Evolutionary conservation across 345 rosid genomes (phyloP), one percentile per base, ranked within the genome.

Genomic region (Lepidium sativum): DNA sequence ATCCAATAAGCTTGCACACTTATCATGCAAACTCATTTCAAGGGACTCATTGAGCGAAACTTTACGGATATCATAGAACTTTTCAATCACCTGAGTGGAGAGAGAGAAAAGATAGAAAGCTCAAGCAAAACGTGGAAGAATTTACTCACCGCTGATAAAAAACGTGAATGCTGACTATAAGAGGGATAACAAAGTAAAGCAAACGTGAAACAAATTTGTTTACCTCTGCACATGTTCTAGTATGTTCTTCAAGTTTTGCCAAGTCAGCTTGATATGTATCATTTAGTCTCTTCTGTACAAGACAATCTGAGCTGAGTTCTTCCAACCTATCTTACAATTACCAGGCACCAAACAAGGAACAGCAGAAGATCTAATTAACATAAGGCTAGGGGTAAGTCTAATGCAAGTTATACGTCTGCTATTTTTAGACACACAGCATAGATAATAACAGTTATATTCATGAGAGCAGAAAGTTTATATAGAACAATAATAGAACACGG

Each of bases 1-100:
- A 32, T 66, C 78, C 77, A 94, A 73, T 34, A 94, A 81, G 70
- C 78, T 76, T 43, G 75, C 69, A 76, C 91, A 90, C 77, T 88
- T 88, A 57, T 86, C 81, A 58, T 86, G 88, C 81, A 75, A 81
- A 68, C 62, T 82, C 49, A 71, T 58, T 69, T 83, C 85, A 67
- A 70, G 77, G 49, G 58, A 65, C 44, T 65, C 89, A 53, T 73
- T 75, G 39, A 73, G 73, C 15, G 84, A 77, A 39, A 76, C 79
- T 56, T 79, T 80, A 70, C 91, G 83, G 53, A 90, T 88, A 77
- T 65, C 83, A 74, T 74, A 81, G 70, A 94, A 94, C 76, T 79
- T 94, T 63, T 76, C 77, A 59, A 83, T 71, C 77, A 90, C 89
- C 99, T 94, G 80, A 27, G 40, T 32, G 38, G 43, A 59, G 15